Base-by-base conservation (phyloP, 1,139 yeast genomes). In the Protomyces arabidopsidicola region DNA sequence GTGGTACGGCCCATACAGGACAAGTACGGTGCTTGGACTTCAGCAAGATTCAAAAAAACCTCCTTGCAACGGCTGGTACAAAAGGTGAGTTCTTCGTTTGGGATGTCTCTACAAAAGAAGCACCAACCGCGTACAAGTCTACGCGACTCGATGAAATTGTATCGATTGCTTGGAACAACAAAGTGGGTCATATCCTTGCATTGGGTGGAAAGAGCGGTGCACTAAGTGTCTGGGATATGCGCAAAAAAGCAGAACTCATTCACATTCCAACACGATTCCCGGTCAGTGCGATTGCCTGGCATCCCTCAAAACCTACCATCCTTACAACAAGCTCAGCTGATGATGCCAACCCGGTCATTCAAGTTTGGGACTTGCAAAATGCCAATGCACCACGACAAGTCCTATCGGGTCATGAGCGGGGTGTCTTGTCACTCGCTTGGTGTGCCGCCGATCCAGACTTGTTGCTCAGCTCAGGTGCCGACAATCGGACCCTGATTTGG, bases 351-450 rank as follows among this genome's bases (percentile, higher is more conserved):
- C 96, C 98, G 10, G 81, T 88, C 48, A 85, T 95, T 64, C 77
- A 90, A 69, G 81, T 93, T 16, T 95, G 98, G 98, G 98, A 93
- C 77, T 81, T 95, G 72, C 84, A 97, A 75, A 93, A 93, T 74
- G 84, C 97, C 27, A 87, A 88, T 72, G 91, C 88, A 24, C 98
- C 99, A 6, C 91, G 89, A 73, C 77, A 78, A 67, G 79, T 88
- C 35, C 76, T 93, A 71, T 77, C 78, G 60, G 97, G 97, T 63
- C 98, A 93, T 74, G 82, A 84, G 62, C 87, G 88, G 75, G 98
- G 98, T 39, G 86, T 93, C 16, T 76, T 93, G 65, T 88, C 96
- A 2, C 77, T 93, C 67, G 97, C 93, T 73, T 95, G 99, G 99
- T 90, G 97, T 75, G 76, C 79, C 63, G 87, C 86, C 69, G 99